These are phyloP conservation scores for Teunomyces funiuensis DNA, from an alignment of 805 yeast species.

Conservation along the genomic window DNA sequence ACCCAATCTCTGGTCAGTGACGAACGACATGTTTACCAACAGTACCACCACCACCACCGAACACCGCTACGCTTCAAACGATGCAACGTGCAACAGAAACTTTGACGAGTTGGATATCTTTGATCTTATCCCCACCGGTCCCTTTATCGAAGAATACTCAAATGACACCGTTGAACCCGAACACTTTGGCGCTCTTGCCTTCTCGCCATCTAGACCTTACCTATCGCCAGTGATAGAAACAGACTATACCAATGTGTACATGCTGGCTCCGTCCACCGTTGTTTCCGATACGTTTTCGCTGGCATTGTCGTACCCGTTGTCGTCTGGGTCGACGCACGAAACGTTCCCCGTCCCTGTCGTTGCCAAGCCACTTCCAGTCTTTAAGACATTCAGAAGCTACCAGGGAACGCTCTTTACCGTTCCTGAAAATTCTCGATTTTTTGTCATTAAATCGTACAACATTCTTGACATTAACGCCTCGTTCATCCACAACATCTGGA, in stretches of 20 bases:
- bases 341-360: background rate
- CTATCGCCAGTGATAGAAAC: background rate
- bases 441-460: constrained; percentile 56
- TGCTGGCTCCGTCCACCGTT: background rate
- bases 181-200: background rate
- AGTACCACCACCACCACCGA: no score
- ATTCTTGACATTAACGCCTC: constrained; percentile 51
- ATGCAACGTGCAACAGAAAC: constrained; percentile 2
- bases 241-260: background rate
- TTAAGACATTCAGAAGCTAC: constrained; percentile 12
- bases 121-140: constrained; percentile 2
- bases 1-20: constrained; percentile 1
- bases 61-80: background rate
- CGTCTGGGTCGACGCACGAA: background rate
- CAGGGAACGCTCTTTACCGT: constrained; percentile 17
- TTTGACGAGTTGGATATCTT: constrained; percentile 4
- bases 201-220: background rate
- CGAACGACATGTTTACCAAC: no score
- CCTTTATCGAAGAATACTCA: background rate
- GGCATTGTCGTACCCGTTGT: background rate
- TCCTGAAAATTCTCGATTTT: constrained; percentile 31
- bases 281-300: constrained; percentile 1
- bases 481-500: constrained; percentile 52
- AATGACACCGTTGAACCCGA: background rate
- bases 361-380: background rate